A percentile compares a stretch with the other conserved stretches of the same genome.
Evolutionary conservation across 768 basidiomycete species (phyloP).

Genomic region (Leucogyrophana mollusca): DNA sequence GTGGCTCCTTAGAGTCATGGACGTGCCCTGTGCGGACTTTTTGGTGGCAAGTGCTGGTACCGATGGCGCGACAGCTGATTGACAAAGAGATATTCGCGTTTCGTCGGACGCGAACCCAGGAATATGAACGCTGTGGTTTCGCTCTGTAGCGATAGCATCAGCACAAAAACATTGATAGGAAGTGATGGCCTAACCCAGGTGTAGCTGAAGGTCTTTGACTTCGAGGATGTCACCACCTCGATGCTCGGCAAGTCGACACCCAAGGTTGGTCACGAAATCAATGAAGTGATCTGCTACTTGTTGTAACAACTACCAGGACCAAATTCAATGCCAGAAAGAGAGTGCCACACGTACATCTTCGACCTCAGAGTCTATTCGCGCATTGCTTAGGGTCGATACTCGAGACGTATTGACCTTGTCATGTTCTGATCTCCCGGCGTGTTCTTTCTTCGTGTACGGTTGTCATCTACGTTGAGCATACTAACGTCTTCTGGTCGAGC

Average conservation of each 20-base stretch:
- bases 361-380: slow-evolving; percentile 88
- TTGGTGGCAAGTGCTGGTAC: slow-evolving; percentile 48
- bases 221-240: slow-evolving; percentile 86
- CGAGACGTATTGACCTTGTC: slow-evolving; percentile 84
- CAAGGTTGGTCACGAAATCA: slow-evolving; percentile 92
- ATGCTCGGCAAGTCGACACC: slow-evolving; percentile 91
- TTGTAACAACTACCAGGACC: slow-evolving; percentile 64
- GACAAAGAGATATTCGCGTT: slow-evolving; percentile 79
- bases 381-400: slow-evolving; percentile 88
- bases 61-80: slow-evolving; percentile 57
- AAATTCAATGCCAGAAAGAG: slow-evolving; percentile 5
- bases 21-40: slow-evolving; percentile 64
- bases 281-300: slow-evolving; percentile 96
- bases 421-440: slow-evolving; percentile 80
- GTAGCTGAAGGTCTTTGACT: slow-evolving; percentile 90
- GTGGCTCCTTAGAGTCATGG: slow-evolving; percentile 67
- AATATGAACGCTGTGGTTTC: slow-evolving; percentile 92
- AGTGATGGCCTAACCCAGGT: slow-evolving; percentile 62
- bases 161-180: slow-evolving; percentile 3
- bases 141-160: slow-evolving; percentile 53
- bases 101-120: slow-evolving; percentile 94
- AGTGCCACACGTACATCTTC: slow-evolving; percentile 69
- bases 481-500: slow-evolving; percentile 62
- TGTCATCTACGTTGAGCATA: slow-evolving; percentile 63
- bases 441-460: slow-evolving; percentile 64